These are phyloP conservation scores for Cutaneotrichosporon sp. DNA, from an alignment of 1,284 basidiomycete genomes.

Conservation along the genomic window DNA sequence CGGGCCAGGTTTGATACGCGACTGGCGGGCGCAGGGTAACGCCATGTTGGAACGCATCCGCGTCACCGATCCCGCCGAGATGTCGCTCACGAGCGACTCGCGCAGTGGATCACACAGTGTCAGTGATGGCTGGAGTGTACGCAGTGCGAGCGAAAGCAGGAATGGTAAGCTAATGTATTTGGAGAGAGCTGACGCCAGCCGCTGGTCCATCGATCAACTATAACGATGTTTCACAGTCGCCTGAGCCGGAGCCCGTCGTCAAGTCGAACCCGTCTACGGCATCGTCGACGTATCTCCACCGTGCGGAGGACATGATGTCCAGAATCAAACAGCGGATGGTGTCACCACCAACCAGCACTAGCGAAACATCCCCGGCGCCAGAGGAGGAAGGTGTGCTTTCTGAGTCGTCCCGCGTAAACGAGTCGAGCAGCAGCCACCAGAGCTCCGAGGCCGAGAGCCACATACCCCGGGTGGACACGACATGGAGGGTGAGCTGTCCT, in stretches of 20 bases:
- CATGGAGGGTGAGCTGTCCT: background rate
- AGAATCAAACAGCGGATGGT: slow-evolving; percentile 59
- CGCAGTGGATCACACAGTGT: background rate
- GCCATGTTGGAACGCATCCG: slow-evolving; percentile 43
- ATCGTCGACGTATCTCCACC: slow-evolving; percentile 58
- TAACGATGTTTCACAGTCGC: background rate
- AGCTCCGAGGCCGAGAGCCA: slow-evolving; percentile 6
- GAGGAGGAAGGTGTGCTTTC: slow-evolving; percentile 15
- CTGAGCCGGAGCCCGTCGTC: slow-evolving; percentile 7
- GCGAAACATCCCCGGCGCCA: background rate
- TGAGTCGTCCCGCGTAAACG: slow-evolving; percentile 38
- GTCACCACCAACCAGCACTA: slow-evolving; percentile 33
- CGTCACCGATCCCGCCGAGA: slow-evolving; percentile 26
- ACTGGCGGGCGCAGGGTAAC: slow-evolving; percentile 39
- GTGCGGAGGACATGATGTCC: slow-evolving; percentile 72
- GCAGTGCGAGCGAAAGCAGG: background rate
- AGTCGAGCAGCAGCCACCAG: slow-evolving; percentile 13
- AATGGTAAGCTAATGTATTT: slow-evolving; percentile 2
- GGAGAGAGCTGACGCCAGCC: slow-evolving; percentile 5
- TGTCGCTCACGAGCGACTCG: slow-evolving; percentile 12
- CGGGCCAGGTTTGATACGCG: slow-evolving; percentile 7
- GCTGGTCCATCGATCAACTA: slow-evolving; percentile 29
- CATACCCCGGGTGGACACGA: slow-evolving; percentile 1
- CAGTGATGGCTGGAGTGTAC: background rate
- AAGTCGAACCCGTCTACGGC: slow-evolving; percentile 44